Percentiles rank a stretch among this genome's conserved stretches.
Conservation (phyloP, 139 green algal species). For the Chlamydomonas sp. region DNA sequence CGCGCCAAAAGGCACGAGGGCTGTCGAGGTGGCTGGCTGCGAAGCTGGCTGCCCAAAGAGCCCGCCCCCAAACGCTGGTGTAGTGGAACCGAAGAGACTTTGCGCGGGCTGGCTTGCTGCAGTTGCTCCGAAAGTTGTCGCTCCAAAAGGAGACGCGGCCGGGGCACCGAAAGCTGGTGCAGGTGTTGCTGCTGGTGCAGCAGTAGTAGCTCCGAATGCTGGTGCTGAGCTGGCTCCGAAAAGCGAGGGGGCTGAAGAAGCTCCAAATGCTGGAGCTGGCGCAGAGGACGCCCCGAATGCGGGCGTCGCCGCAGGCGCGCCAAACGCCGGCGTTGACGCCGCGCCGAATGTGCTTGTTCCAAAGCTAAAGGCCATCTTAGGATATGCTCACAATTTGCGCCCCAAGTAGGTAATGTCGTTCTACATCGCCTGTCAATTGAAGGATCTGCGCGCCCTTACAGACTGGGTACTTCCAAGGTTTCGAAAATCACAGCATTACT, state of each 20-base stretch:
- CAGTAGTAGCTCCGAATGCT: constrained; percentile 14
- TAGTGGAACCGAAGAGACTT: neutral
- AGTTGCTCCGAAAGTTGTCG: constrained; percentile 23
- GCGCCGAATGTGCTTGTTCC: no score
- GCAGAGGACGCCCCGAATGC: neutral
- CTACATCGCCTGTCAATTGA: no score
- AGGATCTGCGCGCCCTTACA: no score
- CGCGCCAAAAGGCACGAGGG: constrained; percentile 17
- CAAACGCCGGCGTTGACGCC: neutral
- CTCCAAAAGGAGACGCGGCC: constrained; percentile 7
- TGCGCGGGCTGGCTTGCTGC: neutral
- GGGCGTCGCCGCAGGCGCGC: constrained; percentile 7
- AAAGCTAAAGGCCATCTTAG: no score
- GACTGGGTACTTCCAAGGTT: no score
- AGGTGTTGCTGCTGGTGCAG: constrained; percentile 2
- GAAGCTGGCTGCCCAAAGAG: constrained; percentile 21
- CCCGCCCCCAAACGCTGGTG: neutral
- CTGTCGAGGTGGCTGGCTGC: constrained; percentile 8
- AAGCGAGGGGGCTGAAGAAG: neutral
- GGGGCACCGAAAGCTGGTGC: constrained; percentile 19
- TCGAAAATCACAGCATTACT: no score
- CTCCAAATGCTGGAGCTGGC: neutral
- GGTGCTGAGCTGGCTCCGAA: constrained; percentile 21
- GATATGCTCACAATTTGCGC: no score
- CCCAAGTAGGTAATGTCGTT: no score